phyloP scores from a whole-genome alignment of 78 protist species.

The Cyanophora paradoxa region DNA sequence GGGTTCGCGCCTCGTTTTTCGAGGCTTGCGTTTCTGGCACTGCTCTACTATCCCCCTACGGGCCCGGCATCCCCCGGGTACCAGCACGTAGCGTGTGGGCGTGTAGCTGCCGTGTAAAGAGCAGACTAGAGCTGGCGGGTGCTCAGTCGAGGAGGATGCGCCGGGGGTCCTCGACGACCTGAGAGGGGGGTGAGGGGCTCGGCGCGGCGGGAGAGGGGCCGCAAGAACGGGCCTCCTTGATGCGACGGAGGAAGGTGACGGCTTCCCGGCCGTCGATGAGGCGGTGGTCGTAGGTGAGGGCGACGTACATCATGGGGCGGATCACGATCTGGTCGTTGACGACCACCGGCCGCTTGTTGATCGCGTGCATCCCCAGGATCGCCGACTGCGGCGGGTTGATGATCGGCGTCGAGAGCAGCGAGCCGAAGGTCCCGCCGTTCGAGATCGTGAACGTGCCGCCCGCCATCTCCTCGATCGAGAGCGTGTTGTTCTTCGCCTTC shows the following conservation, averaged over 20 bases:
- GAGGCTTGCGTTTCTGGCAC: no score
- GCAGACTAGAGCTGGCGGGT: no score
- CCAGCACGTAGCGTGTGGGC: no score
- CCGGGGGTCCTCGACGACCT: background rate
- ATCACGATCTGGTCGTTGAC: slow-evolving; percentile 49
- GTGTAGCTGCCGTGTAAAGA: no score
- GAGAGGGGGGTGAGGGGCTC: no score
- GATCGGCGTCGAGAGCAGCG: slow-evolving; percentile 44
- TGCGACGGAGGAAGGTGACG: slow-evolving; percentile 1
- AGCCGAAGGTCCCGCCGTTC: slow-evolving; percentile 74
- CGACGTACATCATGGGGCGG: slow-evolving; percentile 89
- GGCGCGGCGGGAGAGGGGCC: no score
- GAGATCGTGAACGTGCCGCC: slow-evolving; percentile 98
- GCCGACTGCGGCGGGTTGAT: slow-evolving; percentile 88
- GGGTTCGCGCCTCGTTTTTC: no score
- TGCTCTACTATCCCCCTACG: no score
- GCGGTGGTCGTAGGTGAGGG: slow-evolving; percentile 97
- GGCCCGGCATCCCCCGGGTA: no score
- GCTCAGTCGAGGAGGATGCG: slow-evolving; percentile 10
- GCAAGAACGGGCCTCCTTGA: no score
- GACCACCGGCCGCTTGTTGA: slow-evolving; percentile 68
- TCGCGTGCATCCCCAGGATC: slow-evolving; percentile 60
- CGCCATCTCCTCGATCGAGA: slow-evolving; percentile 87
- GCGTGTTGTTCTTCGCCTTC: slow-evolving; percentile 3
- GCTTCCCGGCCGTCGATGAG: slow-evolving; percentile 94